Conservation (phyloP, 2,329 filamentous ascomycete species). For the Fusarium longipes region DNA sequence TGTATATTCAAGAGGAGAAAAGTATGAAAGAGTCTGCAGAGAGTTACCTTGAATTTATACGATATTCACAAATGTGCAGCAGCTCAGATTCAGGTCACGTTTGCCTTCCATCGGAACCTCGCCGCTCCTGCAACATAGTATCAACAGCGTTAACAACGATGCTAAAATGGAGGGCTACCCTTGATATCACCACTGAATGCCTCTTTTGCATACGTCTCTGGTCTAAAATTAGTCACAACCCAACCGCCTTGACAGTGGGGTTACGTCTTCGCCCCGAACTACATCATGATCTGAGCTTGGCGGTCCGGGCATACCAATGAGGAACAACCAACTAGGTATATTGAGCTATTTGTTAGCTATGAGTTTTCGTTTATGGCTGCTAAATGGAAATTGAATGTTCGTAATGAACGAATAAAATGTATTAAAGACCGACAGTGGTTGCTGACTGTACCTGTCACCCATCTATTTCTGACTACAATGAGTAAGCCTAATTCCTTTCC, state of each 20-base stretch:
- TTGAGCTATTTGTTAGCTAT: neutral
- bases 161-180: neutral
- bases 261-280: neutral
- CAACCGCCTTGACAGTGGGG: neutral
- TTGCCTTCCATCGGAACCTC: too few relatives aligned
- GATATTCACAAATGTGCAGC: neutral
- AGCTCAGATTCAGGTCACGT: too few relatives aligned
- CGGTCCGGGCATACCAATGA: neutral
- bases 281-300: neutral
- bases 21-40: neutral
- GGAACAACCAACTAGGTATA: fast-evolving
- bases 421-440: fast-evolving
- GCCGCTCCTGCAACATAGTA: too few relatives aligned
- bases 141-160: neutral
- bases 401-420: neutral
- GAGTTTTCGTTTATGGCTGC: neutral
- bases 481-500: too few relatives aligned
- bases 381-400: neutral
- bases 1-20: neutral
- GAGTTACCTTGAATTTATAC: neutral
- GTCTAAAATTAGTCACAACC: neutral
- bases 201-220: neutral
- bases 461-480: neutral
- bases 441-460: neutral
- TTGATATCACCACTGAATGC: neutral